Base-by-base conservation (phyloP, 2,329 filamentous ascomycete species). In the Byssoonygena ceratinophila region DNA sequence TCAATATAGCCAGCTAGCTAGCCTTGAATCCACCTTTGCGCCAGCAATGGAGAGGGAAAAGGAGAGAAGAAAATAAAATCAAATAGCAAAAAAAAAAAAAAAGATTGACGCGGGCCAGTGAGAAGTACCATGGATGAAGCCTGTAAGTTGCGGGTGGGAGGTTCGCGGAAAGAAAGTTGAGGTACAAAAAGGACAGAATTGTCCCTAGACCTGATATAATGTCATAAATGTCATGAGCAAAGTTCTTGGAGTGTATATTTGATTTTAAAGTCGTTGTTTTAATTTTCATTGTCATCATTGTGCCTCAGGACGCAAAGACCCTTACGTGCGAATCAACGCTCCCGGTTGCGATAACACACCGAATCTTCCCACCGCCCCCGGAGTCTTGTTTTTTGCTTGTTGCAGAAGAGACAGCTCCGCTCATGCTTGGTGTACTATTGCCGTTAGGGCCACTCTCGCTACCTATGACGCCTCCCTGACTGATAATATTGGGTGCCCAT, bases 261-360 rank as follows among this genome's bases (percentile, higher is more conserved):
- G 32, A 12, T 36, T 4, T 4, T 5, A 39, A 39, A 20, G 4
- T 20, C 36, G n/a, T 5, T 39, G 18, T 7, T 6, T 18, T 39
- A 3, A 3, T 39, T 4, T 20, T 20, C 5, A 39, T 41, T 14
- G 2, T 25, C 22, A 41, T 23, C 39, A 14, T 5, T 11, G 4
- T 12, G 18, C 36, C 14, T 43, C 23, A 43, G 40, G 20, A 52
- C 9, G 87, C 86, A 72, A 91, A 94, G 50, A 94, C 80, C 60
- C 85, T 78, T 57, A 94, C 79, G 59, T 82, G 87, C 64, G 82
- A 72, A 71, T 94, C 87, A 54, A 94, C 87, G 64, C 88, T 87
- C 32, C 87, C 88, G 2, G 88, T 94, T 7, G 88, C 89, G 60
- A 95, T 84, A 16, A 94, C 83, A 65, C 88, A 94, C 57, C 87